These are phyloP conservation scores for Chaetomium sp. DNA, from an alignment of 2,329 filamentous ascomycete genomes.

Conservation along the genomic window DNA sequence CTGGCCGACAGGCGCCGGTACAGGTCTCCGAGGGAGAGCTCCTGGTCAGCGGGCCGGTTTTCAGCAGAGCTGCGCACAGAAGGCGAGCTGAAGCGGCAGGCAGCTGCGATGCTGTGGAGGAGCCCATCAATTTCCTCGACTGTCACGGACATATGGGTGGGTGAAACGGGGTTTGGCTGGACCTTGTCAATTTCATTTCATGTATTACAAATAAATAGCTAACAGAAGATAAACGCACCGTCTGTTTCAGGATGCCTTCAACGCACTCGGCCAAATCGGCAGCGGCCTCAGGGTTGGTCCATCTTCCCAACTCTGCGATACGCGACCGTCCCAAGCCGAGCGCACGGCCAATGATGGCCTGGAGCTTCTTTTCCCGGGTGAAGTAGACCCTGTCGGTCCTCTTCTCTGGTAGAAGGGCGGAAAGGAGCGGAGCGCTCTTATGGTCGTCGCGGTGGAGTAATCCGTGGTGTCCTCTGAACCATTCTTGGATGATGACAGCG, in stretches of 20 bases:
- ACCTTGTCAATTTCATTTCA: constrained; percentile 30
- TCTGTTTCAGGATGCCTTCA: constrained; percentile 62
- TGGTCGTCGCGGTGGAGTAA: constrained; percentile 59
- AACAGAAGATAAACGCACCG: constrained; percentile 48
- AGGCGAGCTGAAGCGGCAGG: constrained; percentile 70
- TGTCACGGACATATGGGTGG: constrained; percentile 51
- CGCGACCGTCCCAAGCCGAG: constrained; percentile 67
- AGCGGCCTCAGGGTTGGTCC: constrained; percentile 58
- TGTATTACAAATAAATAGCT: neutral
- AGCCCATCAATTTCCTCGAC: constrained; percentile 72
- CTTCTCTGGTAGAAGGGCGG: constrained; percentile 73
- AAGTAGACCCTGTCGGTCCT: constrained; percentile 78
- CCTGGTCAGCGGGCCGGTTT: constrained; percentile 39
- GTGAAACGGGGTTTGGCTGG: constrained; percentile 51
- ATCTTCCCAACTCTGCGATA: constrained; percentile 62
- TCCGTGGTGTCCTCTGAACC: constrained; percentile 68
- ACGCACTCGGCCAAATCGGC: constrained; percentile 73
- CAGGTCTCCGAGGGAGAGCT: constrained; percentile 54
- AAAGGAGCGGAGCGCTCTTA: constrained; percentile 67
- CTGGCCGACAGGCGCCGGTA: constrained; percentile 63
- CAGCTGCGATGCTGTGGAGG: constrained; percentile 67
- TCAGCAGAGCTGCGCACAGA: constrained; percentile 50
- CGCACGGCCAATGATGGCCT: constrained; percentile 67
- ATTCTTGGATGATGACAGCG: constrained; percentile 53
- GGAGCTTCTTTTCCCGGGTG: constrained; percentile 63